These are phyloP conservation scores for Salvia sclarea DNA, from an alignment of 305 asterid species.

Conservation along the genomic window DNA sequence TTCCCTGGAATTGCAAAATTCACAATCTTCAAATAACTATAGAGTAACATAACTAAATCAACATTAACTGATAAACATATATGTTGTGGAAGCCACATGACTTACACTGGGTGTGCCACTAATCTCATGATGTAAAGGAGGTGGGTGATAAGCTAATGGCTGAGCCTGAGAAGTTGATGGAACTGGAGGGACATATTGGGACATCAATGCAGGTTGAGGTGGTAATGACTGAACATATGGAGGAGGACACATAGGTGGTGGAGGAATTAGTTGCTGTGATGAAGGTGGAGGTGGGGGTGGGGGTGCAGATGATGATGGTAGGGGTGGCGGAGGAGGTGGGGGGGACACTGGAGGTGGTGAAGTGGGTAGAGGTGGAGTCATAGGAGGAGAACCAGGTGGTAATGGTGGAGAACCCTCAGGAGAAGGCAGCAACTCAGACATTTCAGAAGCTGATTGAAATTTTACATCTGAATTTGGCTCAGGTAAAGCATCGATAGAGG, in stretches of 20 bases:
- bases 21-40: slow-evolving; percentile 21
- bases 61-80: slow-evolving; percentile 26
- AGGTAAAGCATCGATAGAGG: slow-evolving; percentile 19
- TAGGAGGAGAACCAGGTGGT: slow-evolving; percentile 81
- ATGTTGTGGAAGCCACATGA: slow-evolving; percentile 29
- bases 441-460: slow-evolving; percentile 44
- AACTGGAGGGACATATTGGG: slow-evolving; percentile 49
- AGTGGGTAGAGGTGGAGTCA: slow-evolving; percentile 79
- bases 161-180: slow-evolving; percentile 50
- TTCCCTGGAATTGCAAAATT: slow-evolving; percentile 51
- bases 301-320: slow-evolving; percentile 31
- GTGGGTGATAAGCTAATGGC: slow-evolving; percentile 44
- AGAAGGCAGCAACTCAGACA: slow-evolving; percentile 51
- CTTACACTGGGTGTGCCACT: slow-evolving; percentile 56
- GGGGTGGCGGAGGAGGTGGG: slow-evolving; percentile 47
- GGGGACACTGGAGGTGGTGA: slow-evolving; percentile 60
- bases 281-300: slow-evolving; percentile 50
- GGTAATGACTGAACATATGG: slow-evolving; percentile 53
- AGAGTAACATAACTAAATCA: slow-evolving; percentile 29
- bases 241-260: slow-evolving; percentile 53
- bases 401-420: slow-evolving; percentile 86
- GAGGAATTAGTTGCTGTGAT: slow-evolving; percentile 52
- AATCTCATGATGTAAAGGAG: slow-evolving; percentile 46
- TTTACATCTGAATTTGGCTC: slow-evolving; percentile 37
- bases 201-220: slow-evolving; percentile 49